These are phyloP conservation scores for Eugenia klotzschiana DNA, from an alignment of 441 rosid genomes.

Conservation along the genomic window DNA sequence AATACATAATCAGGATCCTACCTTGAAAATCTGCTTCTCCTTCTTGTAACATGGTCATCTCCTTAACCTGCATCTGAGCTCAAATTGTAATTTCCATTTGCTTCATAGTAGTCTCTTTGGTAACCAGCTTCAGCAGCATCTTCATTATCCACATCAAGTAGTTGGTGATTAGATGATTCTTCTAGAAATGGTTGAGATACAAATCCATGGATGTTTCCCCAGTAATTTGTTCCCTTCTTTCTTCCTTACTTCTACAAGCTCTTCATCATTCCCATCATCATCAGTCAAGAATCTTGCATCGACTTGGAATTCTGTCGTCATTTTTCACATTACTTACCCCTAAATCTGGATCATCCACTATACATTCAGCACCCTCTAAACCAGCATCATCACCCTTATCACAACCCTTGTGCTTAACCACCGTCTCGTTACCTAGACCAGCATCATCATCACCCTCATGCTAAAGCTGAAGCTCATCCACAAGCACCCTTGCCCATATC, in stretches of 20 bases:
- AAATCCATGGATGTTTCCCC: background rate
- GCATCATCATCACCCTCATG: background rate
- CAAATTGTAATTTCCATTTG: background rate
- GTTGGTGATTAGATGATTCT: background rate
- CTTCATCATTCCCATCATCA: background rate
- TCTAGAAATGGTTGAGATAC: background rate
- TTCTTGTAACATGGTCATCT: background rate
- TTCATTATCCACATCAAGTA: background rate
- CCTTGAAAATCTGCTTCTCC: background rate
- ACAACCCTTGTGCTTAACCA: background rate
- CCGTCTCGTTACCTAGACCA: background rate
- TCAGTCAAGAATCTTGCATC: background rate
- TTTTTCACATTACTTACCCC: background rate
- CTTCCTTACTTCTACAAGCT: background rate
- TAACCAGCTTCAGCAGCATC: background rate
- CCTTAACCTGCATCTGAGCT: background rate
- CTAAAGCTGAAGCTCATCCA: background rate
- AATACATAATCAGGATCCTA: too few species aligned
- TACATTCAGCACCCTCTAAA: background rate
- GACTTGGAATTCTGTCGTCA: background rate
- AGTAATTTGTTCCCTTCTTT: too few species aligned
- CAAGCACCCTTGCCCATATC: background rate
- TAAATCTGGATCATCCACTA: background rate
- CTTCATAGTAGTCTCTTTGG: background rate
- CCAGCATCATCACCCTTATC: background rate